phyloP scores from a whole-genome alignment of 2,329 filamentous ascomycete species.

The Colletotrichum paranaense region DNA sequence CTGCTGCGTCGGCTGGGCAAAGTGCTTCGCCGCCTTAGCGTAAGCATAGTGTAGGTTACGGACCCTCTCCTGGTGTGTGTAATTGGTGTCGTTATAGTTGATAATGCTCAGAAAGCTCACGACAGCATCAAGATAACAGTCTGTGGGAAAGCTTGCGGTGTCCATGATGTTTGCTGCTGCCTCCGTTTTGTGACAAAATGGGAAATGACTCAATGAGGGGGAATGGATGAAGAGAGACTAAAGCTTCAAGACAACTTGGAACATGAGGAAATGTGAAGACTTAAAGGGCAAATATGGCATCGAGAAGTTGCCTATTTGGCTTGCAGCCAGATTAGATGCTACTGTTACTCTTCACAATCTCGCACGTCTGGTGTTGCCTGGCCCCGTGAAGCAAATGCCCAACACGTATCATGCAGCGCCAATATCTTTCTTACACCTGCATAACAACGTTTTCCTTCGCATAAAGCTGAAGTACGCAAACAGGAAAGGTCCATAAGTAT shows the following conservation, averaged over 20 bases:
- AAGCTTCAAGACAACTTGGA: background rate
- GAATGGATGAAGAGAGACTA: background rate
- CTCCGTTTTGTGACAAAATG: background rate
- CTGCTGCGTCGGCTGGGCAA: constrained; percentile 34
- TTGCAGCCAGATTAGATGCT: background rate
- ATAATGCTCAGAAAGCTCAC: constrained; percentile 36
- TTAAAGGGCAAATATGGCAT: background rate
- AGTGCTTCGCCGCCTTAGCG: constrained; percentile 36
- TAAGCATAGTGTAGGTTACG: constrained; percentile 34
- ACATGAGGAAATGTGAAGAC: background rate
- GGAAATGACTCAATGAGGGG: background rate
- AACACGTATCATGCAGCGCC: background rate
- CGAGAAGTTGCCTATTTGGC: background rate
- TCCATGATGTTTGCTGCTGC: background rate
- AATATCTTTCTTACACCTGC: background rate
- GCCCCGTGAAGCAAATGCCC: background rate
- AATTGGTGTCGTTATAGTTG: constrained; percentile 37
- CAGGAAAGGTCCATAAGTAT: background rate
- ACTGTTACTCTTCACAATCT: background rate
- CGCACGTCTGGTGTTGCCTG: background rate
- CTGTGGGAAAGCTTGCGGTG: constrained; percentile 19
- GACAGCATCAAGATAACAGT: constrained; percentile 23
- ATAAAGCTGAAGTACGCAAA: background rate
- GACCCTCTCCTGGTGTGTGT: constrained; percentile 32
- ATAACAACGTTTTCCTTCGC: background rate